phyloP scores from a whole-genome alignment of 2,329 filamentous ascomycete genomes.

The Colletotrichum tabaci region DNA sequence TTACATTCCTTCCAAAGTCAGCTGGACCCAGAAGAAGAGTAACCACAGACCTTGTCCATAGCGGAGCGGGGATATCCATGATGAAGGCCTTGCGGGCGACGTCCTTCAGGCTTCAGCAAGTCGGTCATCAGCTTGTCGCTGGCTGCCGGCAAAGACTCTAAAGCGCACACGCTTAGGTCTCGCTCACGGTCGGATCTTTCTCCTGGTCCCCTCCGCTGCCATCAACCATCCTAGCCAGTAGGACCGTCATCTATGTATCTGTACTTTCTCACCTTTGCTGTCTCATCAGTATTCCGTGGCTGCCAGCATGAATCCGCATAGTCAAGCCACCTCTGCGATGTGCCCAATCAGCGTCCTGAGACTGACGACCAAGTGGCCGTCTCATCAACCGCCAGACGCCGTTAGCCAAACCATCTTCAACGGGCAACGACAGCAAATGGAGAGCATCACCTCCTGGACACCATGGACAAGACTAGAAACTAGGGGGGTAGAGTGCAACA shows the following conservation, averaged over 20 bases:
- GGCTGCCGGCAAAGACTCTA: conserved; percentile 10
- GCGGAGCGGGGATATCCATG: conserved; percentile 19
- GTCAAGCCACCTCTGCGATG: conserved; percentile 26
- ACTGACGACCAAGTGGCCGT: conserved; percentile 42
- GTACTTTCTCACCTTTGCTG: background rate
- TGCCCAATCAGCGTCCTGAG: conserved; percentile 42
- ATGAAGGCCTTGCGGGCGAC: conserved; percentile 7
- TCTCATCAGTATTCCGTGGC: conserved; percentile 6
- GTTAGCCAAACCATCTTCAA: conserved; percentile 30
- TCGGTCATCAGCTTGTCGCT: conserved; percentile 8
- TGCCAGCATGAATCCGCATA: conserved; percentile 34
- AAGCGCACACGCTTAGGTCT: conserved; percentile 25
- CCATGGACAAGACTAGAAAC: background rate
- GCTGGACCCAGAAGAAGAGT: background rate
- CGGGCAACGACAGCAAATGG: conserved; percentile 31
- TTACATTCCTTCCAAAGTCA: conserved; percentile 2
- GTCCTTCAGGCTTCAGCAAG: background rate
- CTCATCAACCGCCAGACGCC: conserved; percentile 45
- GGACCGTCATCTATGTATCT: background rate
- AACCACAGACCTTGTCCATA: conserved; percentile 34
- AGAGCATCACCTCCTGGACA: background rate
- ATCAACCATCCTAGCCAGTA: background rate
- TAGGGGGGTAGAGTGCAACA: background rate
- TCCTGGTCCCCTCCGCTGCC: background rate
- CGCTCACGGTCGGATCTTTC: background rate